These are phyloP conservation scores for Ehretia macrophylla DNA, from an alignment of 257 asterid genomes.

Conservation along the genomic window DNA sequence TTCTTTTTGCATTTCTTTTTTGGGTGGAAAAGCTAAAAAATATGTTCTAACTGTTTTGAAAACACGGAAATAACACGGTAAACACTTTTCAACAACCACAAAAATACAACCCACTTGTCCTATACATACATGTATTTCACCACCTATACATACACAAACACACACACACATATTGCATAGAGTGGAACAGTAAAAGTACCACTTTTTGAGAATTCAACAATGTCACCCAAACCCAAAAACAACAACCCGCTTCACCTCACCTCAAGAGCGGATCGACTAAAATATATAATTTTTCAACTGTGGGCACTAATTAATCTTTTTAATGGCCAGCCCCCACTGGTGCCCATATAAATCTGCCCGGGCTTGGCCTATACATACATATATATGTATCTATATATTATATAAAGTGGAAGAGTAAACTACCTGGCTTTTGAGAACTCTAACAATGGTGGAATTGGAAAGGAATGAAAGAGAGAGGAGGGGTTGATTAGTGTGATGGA, in stretches of 20 bases:
- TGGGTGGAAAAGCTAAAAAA: background rate
- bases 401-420: no score
- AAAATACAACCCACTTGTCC: background rate
- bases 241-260: no score
- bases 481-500: background rate
- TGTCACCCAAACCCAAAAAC: no score
- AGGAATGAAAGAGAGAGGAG: background rate
- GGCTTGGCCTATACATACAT: no score
- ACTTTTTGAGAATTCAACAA: no score
- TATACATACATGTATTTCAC: background rate
- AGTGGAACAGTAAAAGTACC: no score
- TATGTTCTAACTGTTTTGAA: background rate
- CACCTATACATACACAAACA: background rate
- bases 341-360: no score
- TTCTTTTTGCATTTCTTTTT: background rate
- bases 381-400: no score
- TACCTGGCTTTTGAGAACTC: background rate
- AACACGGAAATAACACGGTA: constrained; percentile 2
- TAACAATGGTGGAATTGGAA: background rate
- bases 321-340: no score
- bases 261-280: no score
- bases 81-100: background rate
- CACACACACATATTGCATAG: background rate
- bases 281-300: no score
- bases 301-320: no score